Base-by-base conservation (phyloP, 306 rosid species). In the Cicer yamashitae region DNA sequence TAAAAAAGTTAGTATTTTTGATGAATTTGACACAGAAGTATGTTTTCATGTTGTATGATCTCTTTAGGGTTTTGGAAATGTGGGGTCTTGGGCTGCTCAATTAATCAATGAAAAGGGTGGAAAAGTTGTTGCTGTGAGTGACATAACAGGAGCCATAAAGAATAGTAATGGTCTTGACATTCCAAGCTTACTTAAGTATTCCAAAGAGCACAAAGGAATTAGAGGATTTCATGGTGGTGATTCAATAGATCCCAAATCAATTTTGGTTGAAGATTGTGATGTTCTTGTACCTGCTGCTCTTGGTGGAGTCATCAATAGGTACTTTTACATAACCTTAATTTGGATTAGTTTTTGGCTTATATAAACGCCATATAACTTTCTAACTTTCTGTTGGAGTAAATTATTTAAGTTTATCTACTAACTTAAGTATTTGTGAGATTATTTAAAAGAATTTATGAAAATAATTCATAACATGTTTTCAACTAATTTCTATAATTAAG, bases 261-360 rank as follows among this genome's bases (percentile, higher is more conserved):
- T 89, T 45, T 86, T 93, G 81, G 85, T 86, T 75, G 88, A 93
- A 80, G 97, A 91, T 14, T 91, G 92, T 44, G 98, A 89, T 81
- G 88, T 93, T 79, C 91, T 93, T 73, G 78, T 91, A 46, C 96
- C 98, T 12, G 97, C 98, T 59, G 98, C 98, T 76, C 97, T 94
- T 41, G 98, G 98, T 52, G 98, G 98, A 58, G 98, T 91, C 84
- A 94, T 94, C 81, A 94, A 90, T 84, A 91, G 86, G 96, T 90
- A 38, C 53, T 80, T 76, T 62, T 59, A 54, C 10, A 54, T 60
- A 7, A 60, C 17, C 12, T 6, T 10, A 8, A 18, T 54, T 54
- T 54, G 6, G 37, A 22, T 10, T 20, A 57, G 3, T 0, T 20
- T 54, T 18, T 54, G 20, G 76, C 68, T 61, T 1, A 38, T 44